A percentile compares a stretch with the other conserved stretches of the same genome.
phyloP scores from a whole-genome alignment of 2,329 filamentous ascomycete species.

The Biscogniauxia marginata region DNA sequence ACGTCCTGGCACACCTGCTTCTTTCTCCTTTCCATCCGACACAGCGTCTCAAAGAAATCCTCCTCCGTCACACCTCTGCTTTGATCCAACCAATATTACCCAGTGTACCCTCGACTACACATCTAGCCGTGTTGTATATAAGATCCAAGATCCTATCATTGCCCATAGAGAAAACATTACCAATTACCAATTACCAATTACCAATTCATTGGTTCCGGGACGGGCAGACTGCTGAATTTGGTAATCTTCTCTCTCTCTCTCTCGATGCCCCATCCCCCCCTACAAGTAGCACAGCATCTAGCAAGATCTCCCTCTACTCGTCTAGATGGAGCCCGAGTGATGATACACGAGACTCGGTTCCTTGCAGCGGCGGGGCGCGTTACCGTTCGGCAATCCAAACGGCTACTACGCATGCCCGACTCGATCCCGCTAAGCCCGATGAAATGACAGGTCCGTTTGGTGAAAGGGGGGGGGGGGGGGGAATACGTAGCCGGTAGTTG shows the following conservation, averaged over 20 bases:
- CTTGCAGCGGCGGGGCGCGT: constrained; percentile 12
- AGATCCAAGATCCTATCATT: neutral
- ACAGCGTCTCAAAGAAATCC: neutral
- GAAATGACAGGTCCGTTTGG: constrained; percentile 17
- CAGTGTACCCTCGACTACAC: neutral
- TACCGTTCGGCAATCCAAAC: constrained; percentile 17
- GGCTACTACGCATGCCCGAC: constrained; percentile 14
- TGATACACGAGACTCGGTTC: constrained; percentile 12
- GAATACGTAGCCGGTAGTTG: constrained; percentile 18
- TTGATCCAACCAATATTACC: too few relatives aligned
- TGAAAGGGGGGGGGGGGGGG: too few relatives aligned
- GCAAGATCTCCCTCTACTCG: neutral
- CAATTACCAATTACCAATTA: neutral
- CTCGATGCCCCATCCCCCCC: neutral
- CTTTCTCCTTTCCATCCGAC: neutral
- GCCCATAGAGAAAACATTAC: neutral
- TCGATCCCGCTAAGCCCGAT: constrained; percentile 12
- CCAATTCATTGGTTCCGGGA: neutral
- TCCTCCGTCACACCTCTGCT: neutral
- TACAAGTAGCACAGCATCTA: neutral
- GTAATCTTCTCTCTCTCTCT: neutral
- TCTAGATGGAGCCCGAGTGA: constrained; percentile 3
- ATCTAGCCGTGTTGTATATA: neutral
- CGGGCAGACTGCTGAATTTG: neutral
- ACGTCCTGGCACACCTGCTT: neutral